These are phyloP conservation scores for Spergularia bocconei DNA, from an alignment of 148 eudicot genomes.

Conservation along the genomic window DNA sequence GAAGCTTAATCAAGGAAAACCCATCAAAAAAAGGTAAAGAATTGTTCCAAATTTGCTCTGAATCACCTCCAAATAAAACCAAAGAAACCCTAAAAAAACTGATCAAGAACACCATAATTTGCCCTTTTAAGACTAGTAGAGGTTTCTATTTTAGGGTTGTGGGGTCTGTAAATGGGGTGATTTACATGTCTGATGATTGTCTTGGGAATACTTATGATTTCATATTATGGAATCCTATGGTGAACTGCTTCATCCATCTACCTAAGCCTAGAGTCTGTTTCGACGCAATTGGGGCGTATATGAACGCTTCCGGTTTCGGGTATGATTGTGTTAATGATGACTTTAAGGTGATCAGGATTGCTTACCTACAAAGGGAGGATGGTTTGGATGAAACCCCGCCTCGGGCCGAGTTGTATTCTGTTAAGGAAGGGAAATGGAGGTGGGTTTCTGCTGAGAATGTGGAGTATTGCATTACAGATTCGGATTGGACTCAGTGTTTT, in stretches of 20 bases:
- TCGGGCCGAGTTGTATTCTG: constrained; percentile 6
- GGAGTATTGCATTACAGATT: constrained; percentile 4
- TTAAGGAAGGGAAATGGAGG: constrained; percentile 17
- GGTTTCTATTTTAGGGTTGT: background rate
- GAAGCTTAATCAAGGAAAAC: background rate
- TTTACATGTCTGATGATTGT: constrained; percentile 3
- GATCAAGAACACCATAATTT: background rate
- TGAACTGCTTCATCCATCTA: background rate
- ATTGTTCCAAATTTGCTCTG: background rate
- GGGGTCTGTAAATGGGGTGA: constrained; percentile 13
- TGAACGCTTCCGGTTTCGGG: constrained; percentile 1
- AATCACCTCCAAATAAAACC: too few species aligned
- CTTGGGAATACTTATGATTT: background rate
- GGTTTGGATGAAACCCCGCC: constrained; percentile 9
- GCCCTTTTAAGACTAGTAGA: constrained; percentile 2
- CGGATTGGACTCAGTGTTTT: constrained; percentile 3
- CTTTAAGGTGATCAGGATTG: background rate
- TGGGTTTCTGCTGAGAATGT: background rate
- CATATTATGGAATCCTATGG: constrained; percentile 10
- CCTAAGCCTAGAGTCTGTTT: constrained; percentile 11
- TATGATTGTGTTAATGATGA: constrained; percentile 5
- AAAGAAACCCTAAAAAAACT: constrained; percentile 1
- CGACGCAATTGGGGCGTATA: constrained; percentile 5
- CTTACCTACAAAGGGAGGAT: background rate
- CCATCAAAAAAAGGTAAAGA: background rate